Evolutionary conservation across 78 protist species (phyloP), one percentile per base, ranked within the genome.

Genomic region (Tieghemostelium lacteum): DNA sequence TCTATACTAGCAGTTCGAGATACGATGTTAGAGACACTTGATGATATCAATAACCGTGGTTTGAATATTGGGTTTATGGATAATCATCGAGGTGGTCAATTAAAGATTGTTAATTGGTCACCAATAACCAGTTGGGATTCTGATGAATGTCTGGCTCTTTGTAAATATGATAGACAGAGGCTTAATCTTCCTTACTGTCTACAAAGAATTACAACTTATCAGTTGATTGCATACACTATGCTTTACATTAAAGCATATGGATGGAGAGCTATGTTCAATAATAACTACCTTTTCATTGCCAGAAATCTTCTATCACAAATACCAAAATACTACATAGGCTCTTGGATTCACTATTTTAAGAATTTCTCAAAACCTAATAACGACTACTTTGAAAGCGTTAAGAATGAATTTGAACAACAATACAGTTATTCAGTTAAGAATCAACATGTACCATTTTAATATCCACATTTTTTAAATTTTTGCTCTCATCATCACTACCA

Each of bases 81-180:
- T 16, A 19, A 57, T 17, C 16, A 14, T 22, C 6, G 63, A 57
- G 29, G 29, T n/a, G 63, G 17, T 20, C 91, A 83, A 45, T n/a
- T 83, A 1, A 14, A 37, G 6, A 78, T 76, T n/a, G 6, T 10
- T 45, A 22, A 37, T 3, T 83, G 37, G 49, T 34, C 40, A 10
- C 91, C 91, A 40, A 69, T 74, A 1, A 42, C 70, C 0, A 42
- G 71, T 2, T 83, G 91, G 91, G 91, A 83, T 20, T 39, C 55
- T 31, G 91, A 83, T 12, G 19, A 58, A 20, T 29, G 60, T 12
- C 34, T 83, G 0, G 16, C 58, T 0, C 5, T 22, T 0, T 60
- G 78, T 16, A 83, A 64, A 29, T 69, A 66, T 42, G 91, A 55
- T 3, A 45, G 58, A 2, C 66, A 83, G 31, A 20, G 91, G 14